Evolutionary conservation across 2,329 filamentous ascomycete species (phyloP), one percentile per base, ranked within the genome.

Genomic region (Ciborinia camelliae): DNA sequence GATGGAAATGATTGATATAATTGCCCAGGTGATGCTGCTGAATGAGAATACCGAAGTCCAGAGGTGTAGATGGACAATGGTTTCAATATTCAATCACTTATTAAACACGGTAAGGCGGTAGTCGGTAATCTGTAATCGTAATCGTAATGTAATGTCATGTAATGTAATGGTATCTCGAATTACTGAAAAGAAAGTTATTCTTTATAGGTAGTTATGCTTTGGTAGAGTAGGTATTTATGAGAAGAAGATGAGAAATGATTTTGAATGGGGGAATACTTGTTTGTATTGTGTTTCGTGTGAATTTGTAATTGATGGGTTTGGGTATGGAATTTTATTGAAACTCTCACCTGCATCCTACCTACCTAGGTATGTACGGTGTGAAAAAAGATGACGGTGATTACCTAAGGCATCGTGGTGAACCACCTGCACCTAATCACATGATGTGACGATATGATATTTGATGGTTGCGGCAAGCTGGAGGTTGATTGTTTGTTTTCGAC

Each of bases 371-470:
- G n/a, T n/a, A n/a, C n/a, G n/a, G n/a, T n/a, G n/a, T n/a, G n/a
- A n/a, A n/a, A n/a, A 45, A 47, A 47, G 43, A 59, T 59, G 55
- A 59, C 55, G 55, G 55, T 59, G 55, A 59, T 59, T 59, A 59
- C 55, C n/a, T 59, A 59, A 59, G 55, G 18, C 14, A 8, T 18
- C 41, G 1, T 47, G 15, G 15, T 47, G n/a, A n/a, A n/a, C n/a
- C n/a, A n/a, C n/a, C n/a, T n/a, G n/a, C n/a, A n/a, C n/a, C n/a
- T 30, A 47, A 37, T 47, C 41, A 47, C 32, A 35, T 59, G 41
- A 59, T 47, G n/a, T n/a, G n/a, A n/a, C n/a, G n/a, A n/a, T n/a
- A n/a, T n/a, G n/a, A n/a, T n/a, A n/a, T n/a, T n/a, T n/a, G 41
- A 59, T 47, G 55, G 35, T 59, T 59, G 41, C 55, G 30, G 55